Evolutionary conservation across 768 basidiomycete species (phyloP).

Genomic region (Amanita brunnescens): DNA sequence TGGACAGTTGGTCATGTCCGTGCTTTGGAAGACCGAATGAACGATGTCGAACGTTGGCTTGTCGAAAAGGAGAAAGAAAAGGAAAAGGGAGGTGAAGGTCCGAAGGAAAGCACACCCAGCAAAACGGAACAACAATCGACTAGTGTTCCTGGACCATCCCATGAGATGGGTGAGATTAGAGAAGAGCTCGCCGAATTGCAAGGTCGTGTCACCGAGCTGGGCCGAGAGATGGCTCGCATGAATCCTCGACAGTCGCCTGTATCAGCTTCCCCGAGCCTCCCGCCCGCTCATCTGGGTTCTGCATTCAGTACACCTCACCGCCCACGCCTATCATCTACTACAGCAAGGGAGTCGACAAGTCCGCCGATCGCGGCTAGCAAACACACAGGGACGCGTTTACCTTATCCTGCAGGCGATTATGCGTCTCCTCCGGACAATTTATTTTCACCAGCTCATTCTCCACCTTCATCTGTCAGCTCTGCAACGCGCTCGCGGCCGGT

Average conservation of each 20-base stretch:
- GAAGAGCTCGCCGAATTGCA: slow-evolving; percentile 69
- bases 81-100: slow-evolving; percentile 38
- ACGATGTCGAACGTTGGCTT: slow-evolving; percentile 84
- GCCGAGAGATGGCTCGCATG: slow-evolving; percentile 72
- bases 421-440: slow-evolving; percentile 47
- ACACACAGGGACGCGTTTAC: slow-evolving; percentile 49
- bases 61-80: slow-evolving; percentile 80
- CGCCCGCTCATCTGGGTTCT: slow-evolving; percentile 20
- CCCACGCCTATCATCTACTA: slow-evolving; percentile 27
- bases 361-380: slow-evolving; percentile 47
- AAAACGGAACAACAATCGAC: slow-evolving; percentile 11
- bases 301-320: slow-evolving; percentile 30
- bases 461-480: slow-evolving; percentile 46
- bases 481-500: slow-evolving; percentile 37
- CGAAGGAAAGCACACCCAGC: slow-evolving; percentile 10
- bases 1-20: slow-evolving; percentile 87
- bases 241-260: slow-evolving; percentile 41
- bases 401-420: slow-evolving; percentile 82
- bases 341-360: slow-evolving; percentile 56
- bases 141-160: slow-evolving; percentile 19
- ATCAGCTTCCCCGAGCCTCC: slow-evolving; percentile 33
- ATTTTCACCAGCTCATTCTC: slow-evolving; percentile 34
- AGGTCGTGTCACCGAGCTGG: slow-evolving; percentile 65
- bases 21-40: slow-evolving; percentile 86
- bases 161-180: slow-evolving; percentile 45